Evolutionary conservation across 495 filamentous ascomycete genomes (phyloP), one percentile per base, ranked within the genome.

Genomic region (Talaromyces adpressus): DNA sequence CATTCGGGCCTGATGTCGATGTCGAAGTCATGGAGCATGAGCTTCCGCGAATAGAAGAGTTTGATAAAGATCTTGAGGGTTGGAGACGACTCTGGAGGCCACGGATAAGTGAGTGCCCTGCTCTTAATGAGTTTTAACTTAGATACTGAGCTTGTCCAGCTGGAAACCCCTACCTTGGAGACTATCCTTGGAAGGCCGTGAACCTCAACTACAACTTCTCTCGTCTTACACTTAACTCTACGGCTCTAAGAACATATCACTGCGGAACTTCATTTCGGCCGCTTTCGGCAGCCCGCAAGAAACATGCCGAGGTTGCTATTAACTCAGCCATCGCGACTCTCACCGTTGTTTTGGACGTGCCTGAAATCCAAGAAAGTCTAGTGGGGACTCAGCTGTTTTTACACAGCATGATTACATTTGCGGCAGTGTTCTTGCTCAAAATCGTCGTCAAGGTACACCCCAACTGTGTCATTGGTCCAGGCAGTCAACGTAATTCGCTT

Each of bases 371-470:
- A 53, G 67, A 69, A 16, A 76, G 76, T 8, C 69, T 85, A 52
- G 79, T 82, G 47, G 82, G 81, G 11, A 77, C 83, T 4, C 81
- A 82, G 25, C 67, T 81, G 14, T 85, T 84, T 64, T 73, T 83
- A 11, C 79, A 84, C 70, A 80, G 79, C 63, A 85, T 84, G 81
- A 83, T 84, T 57, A 81, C 81, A 0, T 84, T 83, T 65, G 82
- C 82, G 2, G 77, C 76, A 7, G 81, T 85, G 3, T 85, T 85
- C 59, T 66, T 85, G 3, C 66, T 85, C 32, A 85, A 85, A 62
- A 79, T 84, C 29, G 76, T 76, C 7, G 78, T 71, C 56, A 81
- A 81, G 57, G 65, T 70, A 27, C 79, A 75, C 69, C 76, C 79
- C 25, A 70, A 69, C 61, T 68, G 70, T 52, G 61, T 71, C 41